Evolutionary conservation across 495 filamentous ascomycete genomes (phyloP).

Genomic region (Cercophora samala): DNA sequence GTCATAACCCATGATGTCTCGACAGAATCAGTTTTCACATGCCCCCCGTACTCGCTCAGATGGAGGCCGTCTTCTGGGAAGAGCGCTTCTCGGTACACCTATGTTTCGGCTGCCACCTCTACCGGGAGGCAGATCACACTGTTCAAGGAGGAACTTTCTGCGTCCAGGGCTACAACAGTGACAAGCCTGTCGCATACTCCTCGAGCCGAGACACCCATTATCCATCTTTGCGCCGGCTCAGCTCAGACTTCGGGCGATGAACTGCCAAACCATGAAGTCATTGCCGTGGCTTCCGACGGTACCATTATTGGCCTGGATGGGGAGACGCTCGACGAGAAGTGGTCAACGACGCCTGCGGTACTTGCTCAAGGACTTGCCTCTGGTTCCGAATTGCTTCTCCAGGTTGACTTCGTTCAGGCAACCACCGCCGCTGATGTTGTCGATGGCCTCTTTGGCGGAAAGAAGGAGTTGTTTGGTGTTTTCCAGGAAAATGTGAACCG

Average conservation of each 20-base stretch:
- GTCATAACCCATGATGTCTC: conserved; percentile 83
- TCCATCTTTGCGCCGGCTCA: conserved; percentile 32
- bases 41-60: conserved; percentile 71
- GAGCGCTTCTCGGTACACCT: conserved; percentile 67
- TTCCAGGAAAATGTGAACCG: conserved; percentile 38
- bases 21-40: conserved; percentile 74
- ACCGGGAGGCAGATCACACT: conserved; percentile 44
- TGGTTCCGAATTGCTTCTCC: conserved; percentile 27
- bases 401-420: conserved; percentile 40
- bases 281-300: conserved; percentile 41
- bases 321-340: conserved; percentile 41
- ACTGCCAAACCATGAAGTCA: conserved; percentile 30
- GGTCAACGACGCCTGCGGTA: conserved; percentile 34
- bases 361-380: conserved; percentile 39
- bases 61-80: conserved; percentile 51
- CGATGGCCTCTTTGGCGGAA: conserved; percentile 44
- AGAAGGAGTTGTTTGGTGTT: conserved; percentile 36
- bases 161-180: conserved; percentile 54
- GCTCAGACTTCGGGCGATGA: conserved; percentile 16
- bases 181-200: conserved; percentile 24
- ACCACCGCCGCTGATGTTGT: conserved; percentile 40
- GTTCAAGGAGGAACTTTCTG: conserved; percentile 60
- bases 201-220: conserved; percentile 25
- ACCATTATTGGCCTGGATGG: conserved; percentile 38
- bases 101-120: conserved; percentile 43